Percentiles rank a stretch among this genome's conserved stretches.
Conservation (phyloP, 2,329 filamentous ascomycete species). For the Bipolaris oryzae region DNA sequence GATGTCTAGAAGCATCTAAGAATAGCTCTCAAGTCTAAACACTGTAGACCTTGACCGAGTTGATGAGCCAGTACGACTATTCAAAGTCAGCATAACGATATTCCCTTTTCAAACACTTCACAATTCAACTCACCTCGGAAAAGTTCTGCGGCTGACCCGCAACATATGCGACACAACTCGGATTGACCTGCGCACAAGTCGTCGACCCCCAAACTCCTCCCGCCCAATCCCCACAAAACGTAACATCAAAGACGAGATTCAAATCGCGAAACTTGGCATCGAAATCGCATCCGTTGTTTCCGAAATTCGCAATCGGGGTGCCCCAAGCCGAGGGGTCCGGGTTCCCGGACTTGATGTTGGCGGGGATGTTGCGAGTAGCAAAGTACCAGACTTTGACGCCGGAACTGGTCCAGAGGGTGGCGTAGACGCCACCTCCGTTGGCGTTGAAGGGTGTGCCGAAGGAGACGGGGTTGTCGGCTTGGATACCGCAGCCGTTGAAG, state of each 20-base stretch:
- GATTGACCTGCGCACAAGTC: constrained; percentile 38
- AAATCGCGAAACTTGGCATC: constrained; percentile 44
- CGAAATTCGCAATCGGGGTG: constrained; percentile 47
- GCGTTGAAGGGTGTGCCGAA: constrained; percentile 50
- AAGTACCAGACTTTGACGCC: constrained; percentile 58
- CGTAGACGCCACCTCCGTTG: constrained; percentile 53
- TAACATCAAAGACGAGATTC: constrained; percentile 56
- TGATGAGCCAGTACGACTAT: constrained; percentile 48
- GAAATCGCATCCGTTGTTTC: constrained; percentile 42
- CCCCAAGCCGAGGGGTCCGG: constrained; percentile 54
- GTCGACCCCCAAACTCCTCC: constrained; percentile 52
- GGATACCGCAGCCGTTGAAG: constrained; percentile 43
- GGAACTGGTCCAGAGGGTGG: constrained; percentile 49
- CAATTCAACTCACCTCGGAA: constrained; percentile 34
- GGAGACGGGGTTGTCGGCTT: constrained; percentile 34
- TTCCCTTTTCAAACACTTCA: accelerated
- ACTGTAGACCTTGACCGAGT: constrained; percentile 49
- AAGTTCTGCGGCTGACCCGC: constrained; percentile 47
- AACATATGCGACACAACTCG: constrained; percentile 48
- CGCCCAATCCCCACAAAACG: constrained; percentile 64
- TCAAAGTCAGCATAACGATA: constrained; percentile 14
- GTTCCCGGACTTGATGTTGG: constrained; percentile 48
- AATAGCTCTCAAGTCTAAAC: constrained; percentile 21
- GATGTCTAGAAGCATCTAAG: background rate
- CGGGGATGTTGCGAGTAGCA: constrained; percentile 48